A percentile compares a stretch with the other conserved stretches of the same genome.
phyloP scores from a whole-genome alignment of 1,284 basidiomycete genomes.

The Uromyces viciae-fabae region DNA sequence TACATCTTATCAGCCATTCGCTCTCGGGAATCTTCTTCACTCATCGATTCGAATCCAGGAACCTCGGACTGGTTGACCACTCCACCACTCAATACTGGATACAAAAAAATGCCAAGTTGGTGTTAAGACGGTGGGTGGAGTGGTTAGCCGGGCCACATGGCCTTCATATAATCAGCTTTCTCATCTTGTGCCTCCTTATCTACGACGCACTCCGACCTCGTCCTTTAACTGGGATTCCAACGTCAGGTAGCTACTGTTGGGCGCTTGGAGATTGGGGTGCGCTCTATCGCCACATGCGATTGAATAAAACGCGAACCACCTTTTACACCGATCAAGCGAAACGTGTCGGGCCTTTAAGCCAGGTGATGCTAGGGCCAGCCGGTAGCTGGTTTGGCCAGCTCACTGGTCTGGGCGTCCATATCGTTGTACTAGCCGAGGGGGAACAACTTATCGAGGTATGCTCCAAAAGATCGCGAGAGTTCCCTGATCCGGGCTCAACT shows the following conservation, averaged over 20 bases:
- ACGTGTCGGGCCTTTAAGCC: constrained; percentile 21
- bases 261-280: constrained; percentile 17
- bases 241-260: constrained; percentile 31
- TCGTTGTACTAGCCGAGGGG: constrained; percentile 25
- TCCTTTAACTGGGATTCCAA: constrained; percentile 40
- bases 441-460: constrained; percentile 31
- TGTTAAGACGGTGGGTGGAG: constrained; percentile 28
- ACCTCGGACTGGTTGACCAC: constrained; percentile 11
- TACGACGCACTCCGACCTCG: constrained; percentile 27
- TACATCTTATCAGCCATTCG: constrained; percentile 16
- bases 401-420: constrained; percentile 23
- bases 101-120: constrained; percentile 24
- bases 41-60: constrained; percentile 15
- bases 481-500: constrained; percentile 38
- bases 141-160: constrained; percentile 26
- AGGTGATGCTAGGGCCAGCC: constrained; percentile 37
- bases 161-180: constrained; percentile 25
- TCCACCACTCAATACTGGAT: constrained; percentile 15
- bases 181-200: constrained; percentile 38
- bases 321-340: constrained; percentile 28
- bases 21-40: constrained; percentile 30
- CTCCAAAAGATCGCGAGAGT: constrained; percentile 26
- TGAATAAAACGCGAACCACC: constrained; percentile 23
- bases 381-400: constrained; percentile 36
- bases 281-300: constrained; percentile 18